These are phyloP conservation scores for Prillingera fragicola DNA, from an alignment of 1,284 basidiomycete species.

Conservation along the genomic window DNA sequence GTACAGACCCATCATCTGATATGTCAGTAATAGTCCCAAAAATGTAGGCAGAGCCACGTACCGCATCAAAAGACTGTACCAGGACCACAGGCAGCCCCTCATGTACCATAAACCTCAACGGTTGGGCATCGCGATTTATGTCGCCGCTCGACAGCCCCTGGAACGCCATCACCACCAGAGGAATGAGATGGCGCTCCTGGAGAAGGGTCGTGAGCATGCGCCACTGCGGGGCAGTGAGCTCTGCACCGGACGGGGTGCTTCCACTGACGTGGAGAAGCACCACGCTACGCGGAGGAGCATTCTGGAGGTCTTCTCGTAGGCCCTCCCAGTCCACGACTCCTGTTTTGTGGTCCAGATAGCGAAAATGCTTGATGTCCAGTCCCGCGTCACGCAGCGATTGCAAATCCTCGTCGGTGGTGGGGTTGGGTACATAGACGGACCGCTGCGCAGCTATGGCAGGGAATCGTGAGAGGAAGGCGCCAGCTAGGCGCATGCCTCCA, in stretches of 20 bases:
- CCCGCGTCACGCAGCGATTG: conserved; percentile 37
- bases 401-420: conserved; percentile 39
- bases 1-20: conserved; percentile 45
- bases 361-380: conserved; percentile 37
- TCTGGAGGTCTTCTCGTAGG: conserved; percentile 59
- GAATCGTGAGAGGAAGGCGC: conserved; percentile 77
- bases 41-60: conserved; percentile 14
- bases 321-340: conserved; percentile 80
- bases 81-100: conserved; percentile 44
- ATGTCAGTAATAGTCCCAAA: neutral
- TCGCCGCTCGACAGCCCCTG: conserved; percentile 46
- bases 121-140: conserved; percentile 41
- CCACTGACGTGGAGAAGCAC: conserved; percentile 91
- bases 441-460: conserved; percentile 16
- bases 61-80: conserved; percentile 45
- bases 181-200: conserved; percentile 39
- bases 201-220: conserved; percentile 54
- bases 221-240: conserved; percentile 89
- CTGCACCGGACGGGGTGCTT: conserved; percentile 93
- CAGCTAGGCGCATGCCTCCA: conserved; percentile 89
- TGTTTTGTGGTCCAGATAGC: conserved; percentile 83
- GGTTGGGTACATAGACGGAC: conserved; percentile 34
- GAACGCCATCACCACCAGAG: conserved; percentile 43
- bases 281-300: conserved; percentile 62
- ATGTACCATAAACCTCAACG: conserved; percentile 45